Evolutionary conservation across 495 filamentous ascomycete genomes (phyloP).

Genomic region (Tetracladium setigerum): DNA sequence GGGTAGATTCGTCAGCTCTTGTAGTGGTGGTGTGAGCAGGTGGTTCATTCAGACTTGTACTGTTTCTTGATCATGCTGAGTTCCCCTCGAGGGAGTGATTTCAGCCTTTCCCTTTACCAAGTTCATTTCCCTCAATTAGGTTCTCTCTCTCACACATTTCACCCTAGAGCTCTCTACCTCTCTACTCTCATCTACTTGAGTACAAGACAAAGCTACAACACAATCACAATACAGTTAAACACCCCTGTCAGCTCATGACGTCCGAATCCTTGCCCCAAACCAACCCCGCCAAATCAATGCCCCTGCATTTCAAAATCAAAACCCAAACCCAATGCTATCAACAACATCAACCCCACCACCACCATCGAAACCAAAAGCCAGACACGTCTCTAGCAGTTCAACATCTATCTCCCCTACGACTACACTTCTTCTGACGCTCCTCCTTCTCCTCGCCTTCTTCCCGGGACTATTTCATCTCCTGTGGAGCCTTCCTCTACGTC

Average conservation of each 20-base stretch:
- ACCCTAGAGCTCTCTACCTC: too few relatives aligned
- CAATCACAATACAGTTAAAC: not conserved
- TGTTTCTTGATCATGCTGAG: too few relatives aligned
- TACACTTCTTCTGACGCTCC: conserved; percentile 37
- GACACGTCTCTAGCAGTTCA: too few relatives aligned
- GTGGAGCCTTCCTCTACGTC: conserved; percentile 27
- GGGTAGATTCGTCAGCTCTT: too few relatives aligned
- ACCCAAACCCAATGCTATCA: conserved; percentile 8
- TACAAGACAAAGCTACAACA: not conserved
- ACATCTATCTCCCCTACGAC: conserved; percentile 19
- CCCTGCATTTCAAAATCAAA: not conserved
- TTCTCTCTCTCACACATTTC: too few relatives aligned
- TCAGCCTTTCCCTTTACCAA: too few relatives aligned
- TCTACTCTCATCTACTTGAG: not conserved
- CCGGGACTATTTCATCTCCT: conserved; percentile 44
- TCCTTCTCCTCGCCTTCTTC: conserved; percentile 48
- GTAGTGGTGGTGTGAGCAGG: too few relatives aligned
- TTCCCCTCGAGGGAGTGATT: too few relatives aligned
- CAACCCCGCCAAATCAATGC: conserved; percentile 5
- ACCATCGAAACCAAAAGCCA: not conserved
- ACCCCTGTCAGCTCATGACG: conserved; percentile 9
- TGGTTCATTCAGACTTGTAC: too few relatives aligned
- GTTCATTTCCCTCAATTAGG: too few relatives aligned
- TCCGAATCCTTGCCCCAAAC: too few relatives aligned
- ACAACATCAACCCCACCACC: not conserved